Evolutionary conservation across 2,329 filamentous ascomycete species (phyloP).

Genomic region (Neoascochyta sp.): DNA sequence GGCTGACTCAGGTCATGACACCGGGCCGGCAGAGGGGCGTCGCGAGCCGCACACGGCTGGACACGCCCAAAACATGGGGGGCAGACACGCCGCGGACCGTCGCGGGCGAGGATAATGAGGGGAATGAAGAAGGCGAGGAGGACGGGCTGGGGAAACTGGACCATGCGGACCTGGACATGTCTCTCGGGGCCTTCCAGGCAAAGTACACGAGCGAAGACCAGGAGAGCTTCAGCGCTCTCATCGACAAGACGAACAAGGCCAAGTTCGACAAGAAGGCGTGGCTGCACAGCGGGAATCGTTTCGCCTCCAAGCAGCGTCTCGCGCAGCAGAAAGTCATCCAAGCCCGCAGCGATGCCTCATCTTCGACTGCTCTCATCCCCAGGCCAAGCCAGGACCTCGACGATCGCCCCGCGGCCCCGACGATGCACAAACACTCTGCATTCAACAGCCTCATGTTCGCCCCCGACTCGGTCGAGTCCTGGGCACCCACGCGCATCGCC

Average conservation of each 20-base stretch:
- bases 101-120: conserved; percentile 34
- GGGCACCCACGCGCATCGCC: conserved; percentile 59
- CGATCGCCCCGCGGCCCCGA: conserved; percentile 74
- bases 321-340: conserved; percentile 71
- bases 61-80: conserved; percentile 62
- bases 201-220: conserved; percentile 98
- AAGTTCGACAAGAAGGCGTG: conserved; percentile 80
- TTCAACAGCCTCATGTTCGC: conserved; percentile 86
- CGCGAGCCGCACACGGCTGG: conserved; percentile 26
- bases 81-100: conserved; percentile 69
- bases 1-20: conserved; percentile 69
- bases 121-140: conserved; percentile 24
- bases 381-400: conserved; percentile 59
- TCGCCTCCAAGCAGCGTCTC: conserved; percentile 61
- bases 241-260: conserved; percentile 88
- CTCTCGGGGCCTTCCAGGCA: conserved; percentile 78
- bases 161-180: conserved; percentile 70
- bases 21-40: conserved; percentile 49
- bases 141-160: conserved; percentile 42
- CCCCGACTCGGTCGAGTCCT: conserved; percentile 60
- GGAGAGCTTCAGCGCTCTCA: conserved; percentile 87
- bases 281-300: conserved; percentile 84
- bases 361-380: conserved; percentile 35
- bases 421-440: conserved; percentile 63
- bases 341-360: conserved; percentile 47